These are phyloP conservation scores for Penicillium desertorum DNA, from an alignment of 495 filamentous ascomycete species.

Conservation along the genomic window DNA sequence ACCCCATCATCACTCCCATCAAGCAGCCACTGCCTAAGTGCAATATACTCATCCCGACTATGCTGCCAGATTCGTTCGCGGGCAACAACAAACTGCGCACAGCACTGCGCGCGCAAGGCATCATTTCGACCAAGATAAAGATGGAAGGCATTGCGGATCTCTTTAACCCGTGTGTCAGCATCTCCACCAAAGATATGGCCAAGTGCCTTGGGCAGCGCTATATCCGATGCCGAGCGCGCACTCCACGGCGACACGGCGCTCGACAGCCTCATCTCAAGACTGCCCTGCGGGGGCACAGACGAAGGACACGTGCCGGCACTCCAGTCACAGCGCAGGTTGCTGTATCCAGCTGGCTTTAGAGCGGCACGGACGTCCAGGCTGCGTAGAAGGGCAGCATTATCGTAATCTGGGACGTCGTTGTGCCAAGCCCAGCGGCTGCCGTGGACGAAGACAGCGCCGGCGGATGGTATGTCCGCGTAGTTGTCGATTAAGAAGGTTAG, in stretches of 20 bases:
- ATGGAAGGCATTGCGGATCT: not conserved
- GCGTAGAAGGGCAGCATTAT: slow-evolving; percentile 40
- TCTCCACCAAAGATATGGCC: slow-evolving; percentile 35
- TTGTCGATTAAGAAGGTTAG: slow-evolving; percentile 67
- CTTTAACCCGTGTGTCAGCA: slow-evolving; percentile 2
- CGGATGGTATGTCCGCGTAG: slow-evolving; percentile 56
- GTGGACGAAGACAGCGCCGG: slow-evolving; percentile 46
- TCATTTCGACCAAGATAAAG: slow-evolving; percentile 32
- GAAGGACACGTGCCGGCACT: slow-evolving; percentile 39
- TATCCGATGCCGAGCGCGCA: slow-evolving; percentile 41
- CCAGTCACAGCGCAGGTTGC: slow-evolving; percentile 51
- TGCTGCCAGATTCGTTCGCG: slow-evolving; percentile 38
- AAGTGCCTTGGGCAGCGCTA: slow-evolving; percentile 32
- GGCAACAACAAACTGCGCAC: slow-evolving; percentile 47
- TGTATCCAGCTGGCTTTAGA: slow-evolving; percentile 37
- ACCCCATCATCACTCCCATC: slow-evolving; percentile 26
- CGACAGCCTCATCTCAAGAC: slow-evolving; percentile 40
- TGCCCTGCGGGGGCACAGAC: slow-evolving; percentile 36
- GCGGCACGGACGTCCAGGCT: slow-evolving; percentile 34
- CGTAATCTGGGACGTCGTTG: slow-evolving; percentile 43
- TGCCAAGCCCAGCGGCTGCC: slow-evolving; percentile 48
- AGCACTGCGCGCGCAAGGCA: slow-evolving; percentile 44
- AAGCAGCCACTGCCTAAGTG: slow-evolving; percentile 45
- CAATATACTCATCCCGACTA: slow-evolving; percentile 40
- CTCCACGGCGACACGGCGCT: slow-evolving; percentile 40